Base-by-base conservation (phyloP, 257 asterid genomes). In the Cinchona pubescens region DNA sequence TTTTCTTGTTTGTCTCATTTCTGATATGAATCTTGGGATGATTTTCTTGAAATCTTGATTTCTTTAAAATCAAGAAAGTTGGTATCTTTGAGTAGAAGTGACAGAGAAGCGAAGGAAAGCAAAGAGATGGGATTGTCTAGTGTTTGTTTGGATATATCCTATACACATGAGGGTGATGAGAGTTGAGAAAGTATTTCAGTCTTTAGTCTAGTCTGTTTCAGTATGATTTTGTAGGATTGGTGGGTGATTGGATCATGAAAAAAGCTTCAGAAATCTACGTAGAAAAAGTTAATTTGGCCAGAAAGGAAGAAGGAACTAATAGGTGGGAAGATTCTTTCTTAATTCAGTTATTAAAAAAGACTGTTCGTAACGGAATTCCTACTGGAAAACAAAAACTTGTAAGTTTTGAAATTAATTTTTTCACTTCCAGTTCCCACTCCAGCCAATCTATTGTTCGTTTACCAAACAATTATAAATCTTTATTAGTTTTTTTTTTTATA, bases 311-410 rank as follows among this genome's bases (percentile, higher is more conserved):
- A 53, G 60, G 29, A 55, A 55, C 30, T 21, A 55, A 7, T 49
- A 53, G 73, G 42, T 38, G 27, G 37, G 65, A 53, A 85, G 86
- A 83, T 85, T 86, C 55, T 84, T 80, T 81, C 85, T 81, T 90
- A 62, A 80, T 84, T 83, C 85, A 76, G 90, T 87, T 85, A 87
- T 80, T 83, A 87, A 49, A 68, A 34, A 73, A 11, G 38, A 67
- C 61, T 69, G 64, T 71, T 59, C 48, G 71, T 79, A 71, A 34
- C 55, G 58, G 70, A 71, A 59, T 43, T 45, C 34, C 72, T 38
- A 58, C 55, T 34, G 14, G 14, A 27, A 51, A 72, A 49, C 18
- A 37, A 55, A 53, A 37, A 35, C 9, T 55, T 72, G 53, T 67
- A 37, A 59, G 61, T 45, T 34, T 30, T n/a, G n/a, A n/a, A n/a